Conservation (phyloP, 805 yeast species). For the Cephaloascus fragrans region DNA sequence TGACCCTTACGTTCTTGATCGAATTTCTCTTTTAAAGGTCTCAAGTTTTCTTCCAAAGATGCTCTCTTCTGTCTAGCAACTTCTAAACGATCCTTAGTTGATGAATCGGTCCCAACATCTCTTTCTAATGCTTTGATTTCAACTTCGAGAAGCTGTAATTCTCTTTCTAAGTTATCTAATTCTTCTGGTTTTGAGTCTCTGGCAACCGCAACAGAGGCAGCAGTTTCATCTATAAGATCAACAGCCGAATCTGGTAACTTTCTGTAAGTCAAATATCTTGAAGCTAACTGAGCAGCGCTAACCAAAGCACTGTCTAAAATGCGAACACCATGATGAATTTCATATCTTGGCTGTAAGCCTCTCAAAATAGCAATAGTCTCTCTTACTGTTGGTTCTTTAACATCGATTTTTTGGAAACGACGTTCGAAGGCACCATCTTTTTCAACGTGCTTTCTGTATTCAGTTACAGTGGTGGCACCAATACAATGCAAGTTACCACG, state of each 20-base stretch:
- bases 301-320: conserved; percentile 92
- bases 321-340: conserved; percentile 95
- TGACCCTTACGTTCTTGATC: conserved; percentile 84
- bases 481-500: conserved; percentile 94
- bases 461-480: conserved; percentile 95
- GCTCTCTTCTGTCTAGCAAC: conserved; percentile 75
- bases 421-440: conserved; percentile 99
- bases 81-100: conserved; percentile 78
- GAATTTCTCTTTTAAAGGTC: conserved; percentile 79
- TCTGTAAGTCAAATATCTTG: conserved; percentile 89
- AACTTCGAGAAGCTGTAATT: conserved; percentile 82
- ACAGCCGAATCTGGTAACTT: conserved; percentile 96
- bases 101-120: conserved; percentile 75
- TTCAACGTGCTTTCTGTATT: conserved; percentile 85
- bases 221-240: conserved; percentile 90
- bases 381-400: conserved; percentile 82
- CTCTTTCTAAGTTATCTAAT: conserved; percentile 87
- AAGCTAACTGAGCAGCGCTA: conserved; percentile 88
- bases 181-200: conserved; percentile 98
- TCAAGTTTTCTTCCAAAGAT: conserved; percentile 72
- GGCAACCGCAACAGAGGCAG: conserved; percentile 96
- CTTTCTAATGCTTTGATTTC: conserved; percentile 96
- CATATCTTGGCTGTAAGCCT: conserved; percentile 92
- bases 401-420: conserved; percentile 96
- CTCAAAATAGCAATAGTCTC: conserved; percentile 95